These are phyloP conservation scores for Boletus speciosus DNA, from an alignment of 768 basidiomycete genomes.

Conservation along the genomic window DNA sequence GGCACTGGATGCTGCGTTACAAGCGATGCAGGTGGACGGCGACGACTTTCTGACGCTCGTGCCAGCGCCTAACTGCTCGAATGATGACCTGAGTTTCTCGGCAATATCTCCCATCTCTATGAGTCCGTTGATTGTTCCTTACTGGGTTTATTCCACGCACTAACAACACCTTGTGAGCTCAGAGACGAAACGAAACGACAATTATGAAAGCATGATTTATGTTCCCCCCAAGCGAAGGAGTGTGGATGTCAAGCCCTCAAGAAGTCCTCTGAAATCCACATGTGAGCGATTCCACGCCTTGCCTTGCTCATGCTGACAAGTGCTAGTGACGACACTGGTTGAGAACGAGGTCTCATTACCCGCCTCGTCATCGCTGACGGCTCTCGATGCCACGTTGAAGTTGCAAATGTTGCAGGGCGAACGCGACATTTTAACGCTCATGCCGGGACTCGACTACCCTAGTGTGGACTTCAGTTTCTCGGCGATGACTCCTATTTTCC, in stretches of 20 bases:
- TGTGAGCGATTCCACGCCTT: conserved; percentile 7
- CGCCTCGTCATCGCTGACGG: conserved; percentile 3
- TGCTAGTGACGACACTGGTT: neutral
- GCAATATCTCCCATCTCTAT: neutral
- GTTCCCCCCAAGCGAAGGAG: neutral
- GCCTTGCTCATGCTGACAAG: neutral
- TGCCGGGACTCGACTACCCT: neutral
- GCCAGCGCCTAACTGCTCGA: neutral
- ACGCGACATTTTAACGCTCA: neutral
- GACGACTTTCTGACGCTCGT: conserved; percentile 5
- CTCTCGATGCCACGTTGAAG: neutral
- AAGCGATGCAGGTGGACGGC: neutral
- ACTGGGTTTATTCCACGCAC: neutral
- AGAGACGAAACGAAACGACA: neutral
- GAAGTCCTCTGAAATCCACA: neutral
- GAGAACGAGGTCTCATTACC: neutral
- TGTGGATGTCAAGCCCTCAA: neutral
- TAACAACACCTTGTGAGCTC: neutral
- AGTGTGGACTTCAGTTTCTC: conserved; percentile 3
- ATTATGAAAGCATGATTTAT: neutral
- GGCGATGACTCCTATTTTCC: neutral
- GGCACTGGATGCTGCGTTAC: conserved; percentile 13
- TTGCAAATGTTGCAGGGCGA: neutral
- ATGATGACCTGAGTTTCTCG: conserved; percentile 8
- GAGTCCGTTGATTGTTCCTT: neutral